These are phyloP conservation scores for Mortierella alpina DNA, from an alignment of 192 early-diverging fungal genomes.

Conservation along the genomic window DNA sequence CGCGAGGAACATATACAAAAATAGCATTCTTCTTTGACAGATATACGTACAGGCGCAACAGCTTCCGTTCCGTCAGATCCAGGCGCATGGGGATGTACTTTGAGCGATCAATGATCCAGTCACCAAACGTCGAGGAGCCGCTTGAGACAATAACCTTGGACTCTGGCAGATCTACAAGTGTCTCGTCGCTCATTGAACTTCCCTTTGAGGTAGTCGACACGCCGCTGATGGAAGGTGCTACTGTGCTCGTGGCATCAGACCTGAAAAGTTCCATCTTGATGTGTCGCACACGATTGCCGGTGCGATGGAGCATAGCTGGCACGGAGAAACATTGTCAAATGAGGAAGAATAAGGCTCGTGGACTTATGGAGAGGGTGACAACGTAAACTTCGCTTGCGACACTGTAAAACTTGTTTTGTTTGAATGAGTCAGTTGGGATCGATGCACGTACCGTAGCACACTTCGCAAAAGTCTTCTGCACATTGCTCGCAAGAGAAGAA, in stretches of 20 bases:
- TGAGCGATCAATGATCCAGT: constrained; percentile 87
- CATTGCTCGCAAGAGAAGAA: constrained; percentile 84
- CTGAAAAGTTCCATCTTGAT: constrained; percentile 54
- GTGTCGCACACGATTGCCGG: constrained; percentile 75
- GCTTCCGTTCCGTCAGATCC: constrained; percentile 91
- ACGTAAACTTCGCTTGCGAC: not conserved
- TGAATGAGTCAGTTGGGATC: not conserved
- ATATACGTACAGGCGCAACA: constrained; percentile 78
- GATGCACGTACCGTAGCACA: constrained; percentile 72
- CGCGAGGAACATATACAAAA: not conserved
- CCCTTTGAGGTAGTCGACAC: constrained; percentile 28
- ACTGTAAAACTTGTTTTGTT: not conserved
- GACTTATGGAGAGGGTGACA: not conserved
- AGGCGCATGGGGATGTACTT: constrained; percentile 97
- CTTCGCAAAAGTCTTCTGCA: constrained; percentile 89
- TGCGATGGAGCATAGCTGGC: constrained; percentile 83
- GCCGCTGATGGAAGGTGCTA: constrained; percentile 15
- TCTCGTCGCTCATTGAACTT: constrained; percentile 40
- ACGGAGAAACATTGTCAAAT: no score
- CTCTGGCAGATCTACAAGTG: constrained; percentile 31
- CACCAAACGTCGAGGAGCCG: constrained; percentile 69
- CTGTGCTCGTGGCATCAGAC: constrained; percentile 12
- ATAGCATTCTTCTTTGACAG: constrained; percentile 3
- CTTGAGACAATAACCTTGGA: constrained; percentile 49
- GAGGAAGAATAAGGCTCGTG: not conserved